Evolutionary conservation across 2,329 filamentous ascomycete species (phyloP).

Genomic region (Neurospora sp.): DNA sequence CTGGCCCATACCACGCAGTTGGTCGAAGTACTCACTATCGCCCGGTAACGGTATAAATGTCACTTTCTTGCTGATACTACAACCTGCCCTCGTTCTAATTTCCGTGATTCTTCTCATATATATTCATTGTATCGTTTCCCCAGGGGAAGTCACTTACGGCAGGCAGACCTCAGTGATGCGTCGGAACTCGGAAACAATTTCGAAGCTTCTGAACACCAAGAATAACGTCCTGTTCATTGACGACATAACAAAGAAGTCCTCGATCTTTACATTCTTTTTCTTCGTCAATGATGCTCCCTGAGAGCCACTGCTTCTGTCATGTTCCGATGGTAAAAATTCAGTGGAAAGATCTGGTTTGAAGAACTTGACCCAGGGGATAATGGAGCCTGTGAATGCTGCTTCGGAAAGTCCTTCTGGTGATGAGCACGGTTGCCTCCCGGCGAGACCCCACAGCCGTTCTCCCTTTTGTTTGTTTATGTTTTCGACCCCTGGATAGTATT

Average conservation of each 20-base stretch:
- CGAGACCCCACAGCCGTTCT: not conserved
- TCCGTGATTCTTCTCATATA: not conserved
- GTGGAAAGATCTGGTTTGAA: no score
- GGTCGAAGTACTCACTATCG: not conserved
- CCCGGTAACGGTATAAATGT: not conserved
- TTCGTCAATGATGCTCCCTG: no score
- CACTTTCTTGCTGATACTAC: not conserved
- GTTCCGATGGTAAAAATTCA: no score
- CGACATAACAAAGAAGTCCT: not conserved
- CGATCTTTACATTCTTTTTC: not conserved
- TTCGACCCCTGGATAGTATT: not conserved
- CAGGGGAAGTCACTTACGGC: not conserved
- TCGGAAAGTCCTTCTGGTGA: not conserved
- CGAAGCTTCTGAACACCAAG: not conserved
- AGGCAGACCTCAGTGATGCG: not conserved
- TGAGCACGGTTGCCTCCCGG: not conserved
- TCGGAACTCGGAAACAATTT: not conserved
- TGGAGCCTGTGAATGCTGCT: not conserved
- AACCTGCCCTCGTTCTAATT: not conserved
- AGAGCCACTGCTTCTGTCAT: no score
- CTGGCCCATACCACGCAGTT: not conserved
- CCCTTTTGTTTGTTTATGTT: not conserved
- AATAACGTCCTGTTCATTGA: not conserved
- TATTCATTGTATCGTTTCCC: not conserved
- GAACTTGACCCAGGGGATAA: no score